phyloP scores from a whole-genome alignment of 164 flowering plant species.

The Liquidambar formosana region DNA sequence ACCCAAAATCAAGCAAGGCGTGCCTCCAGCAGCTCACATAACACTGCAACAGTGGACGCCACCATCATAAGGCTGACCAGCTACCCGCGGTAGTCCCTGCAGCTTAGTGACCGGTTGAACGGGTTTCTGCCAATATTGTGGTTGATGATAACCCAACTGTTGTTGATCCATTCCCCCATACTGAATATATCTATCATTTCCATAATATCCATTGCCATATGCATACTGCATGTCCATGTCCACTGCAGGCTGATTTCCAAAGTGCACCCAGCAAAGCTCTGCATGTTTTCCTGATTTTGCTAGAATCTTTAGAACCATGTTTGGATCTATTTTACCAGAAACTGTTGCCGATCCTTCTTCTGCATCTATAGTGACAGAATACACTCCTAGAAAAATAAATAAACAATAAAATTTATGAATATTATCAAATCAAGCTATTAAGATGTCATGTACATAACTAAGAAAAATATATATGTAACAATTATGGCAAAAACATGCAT shows the following conservation, averaged over 20 bases:
- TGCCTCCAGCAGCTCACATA: not conserved
- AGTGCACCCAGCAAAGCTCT: not conserved
- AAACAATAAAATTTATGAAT: no score
- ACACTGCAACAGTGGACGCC: not conserved
- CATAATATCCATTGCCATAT: no score
- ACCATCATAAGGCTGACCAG: not conserved
- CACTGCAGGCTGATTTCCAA: no score
- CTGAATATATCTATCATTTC: no score
- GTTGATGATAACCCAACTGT: no score
- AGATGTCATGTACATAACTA: no score
- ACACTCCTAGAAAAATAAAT: not conserved
- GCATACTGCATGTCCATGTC: not conserved
- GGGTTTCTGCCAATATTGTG: no score
- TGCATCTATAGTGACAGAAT: slow-evolving; percentile 12
- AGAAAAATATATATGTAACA: not conserved
- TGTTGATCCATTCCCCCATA: no score
- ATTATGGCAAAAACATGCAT: not conserved
- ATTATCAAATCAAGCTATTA: no score
- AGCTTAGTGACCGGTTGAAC: no score
- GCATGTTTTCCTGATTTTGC: slow-evolving; percentile 9
- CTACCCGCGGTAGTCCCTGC: not conserved
- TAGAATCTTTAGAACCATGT: not conserved
- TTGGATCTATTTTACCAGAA: slow-evolving; percentile 1
- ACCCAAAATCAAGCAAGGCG: no score
- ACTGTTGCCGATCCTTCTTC: not conserved